Percentiles rank a stretch among this genome's conserved stretches.
Conservation (phyloP, 1,139 yeast species). For the Pichia sp. region DNA sequence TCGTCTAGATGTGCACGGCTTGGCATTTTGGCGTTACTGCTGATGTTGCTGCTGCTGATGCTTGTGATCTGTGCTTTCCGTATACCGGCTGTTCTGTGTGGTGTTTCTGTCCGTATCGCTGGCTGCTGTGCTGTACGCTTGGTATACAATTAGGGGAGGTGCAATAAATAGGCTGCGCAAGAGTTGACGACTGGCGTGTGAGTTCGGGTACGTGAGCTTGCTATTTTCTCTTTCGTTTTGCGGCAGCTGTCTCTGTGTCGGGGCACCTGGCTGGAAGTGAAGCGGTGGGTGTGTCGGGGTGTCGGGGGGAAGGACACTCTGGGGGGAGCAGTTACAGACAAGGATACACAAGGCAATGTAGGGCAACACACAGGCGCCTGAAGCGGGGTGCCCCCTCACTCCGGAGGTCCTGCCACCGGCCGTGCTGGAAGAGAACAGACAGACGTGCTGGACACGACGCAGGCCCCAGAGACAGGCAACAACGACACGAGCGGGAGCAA, state of each 20-base stretch:
- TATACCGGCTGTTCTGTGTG: neutral
- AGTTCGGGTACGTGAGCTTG: neutral
- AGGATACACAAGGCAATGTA: too few species aligned
- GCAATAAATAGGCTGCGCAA: neutral
- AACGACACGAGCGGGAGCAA: neutral
- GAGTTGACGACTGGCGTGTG: neutral
- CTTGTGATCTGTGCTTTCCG: too few species aligned
- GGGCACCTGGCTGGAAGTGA: neutral
- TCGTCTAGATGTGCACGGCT: constrained; percentile 47
- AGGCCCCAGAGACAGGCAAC: neutral
- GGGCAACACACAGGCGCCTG: neutral
- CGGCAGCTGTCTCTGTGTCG: neutral
- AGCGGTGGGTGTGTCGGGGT: too few species aligned
- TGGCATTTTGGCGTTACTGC: constrained; percentile 17
- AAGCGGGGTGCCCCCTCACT: neutral
- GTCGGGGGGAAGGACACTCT: neutral
- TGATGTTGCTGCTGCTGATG: neutral
- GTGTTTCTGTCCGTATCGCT: neutral
- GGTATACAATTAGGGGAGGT: neutral
- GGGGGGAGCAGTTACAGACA: neutral
- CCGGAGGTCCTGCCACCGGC: neutral
- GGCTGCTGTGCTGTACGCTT: neutral
- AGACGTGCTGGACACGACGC: neutral
- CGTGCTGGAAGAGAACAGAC: neutral
- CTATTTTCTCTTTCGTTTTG: neutral